A percentile compares a stretch with the other conserved stretches of the same genome.
Evolutionary conservation across 2,329 filamentous ascomycete species (phyloP).

Genomic region (Botrytis deweyae): DNA sequence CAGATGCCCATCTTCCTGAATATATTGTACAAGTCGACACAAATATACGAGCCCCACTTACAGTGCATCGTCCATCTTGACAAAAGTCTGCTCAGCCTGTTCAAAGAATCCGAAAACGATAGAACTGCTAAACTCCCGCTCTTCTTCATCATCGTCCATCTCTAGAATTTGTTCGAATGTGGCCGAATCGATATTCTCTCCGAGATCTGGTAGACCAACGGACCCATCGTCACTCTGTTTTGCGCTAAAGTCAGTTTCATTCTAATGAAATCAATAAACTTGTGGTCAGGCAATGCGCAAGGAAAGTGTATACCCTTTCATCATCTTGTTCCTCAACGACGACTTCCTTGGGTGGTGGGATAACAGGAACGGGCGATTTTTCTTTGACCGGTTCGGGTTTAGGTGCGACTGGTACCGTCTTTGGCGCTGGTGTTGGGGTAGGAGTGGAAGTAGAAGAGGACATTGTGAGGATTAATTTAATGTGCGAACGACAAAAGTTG

Average conservation of each 20-base stretch:
- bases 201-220: conserved; percentile 53
- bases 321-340: conserved; percentile 19
- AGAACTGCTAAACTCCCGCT: conserved; percentile 81
- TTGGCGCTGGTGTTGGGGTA: neutral
- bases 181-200: conserved; percentile 71
- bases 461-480: neutral
- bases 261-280: neutral
- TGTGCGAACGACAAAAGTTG: conserved; percentile 10
- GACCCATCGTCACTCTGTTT: conserved; percentile 40
- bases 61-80: conserved; percentile 79
- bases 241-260: conserved; percentile 21
- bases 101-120: conserved; percentile 93
- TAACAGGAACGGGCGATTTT: conserved; percentile 6
- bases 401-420: neutral
- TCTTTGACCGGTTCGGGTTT: conserved; percentile 11
- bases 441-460: conserved; percentile 7
- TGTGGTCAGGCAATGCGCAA: neutral
- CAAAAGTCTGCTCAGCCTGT: conserved; percentile 84
- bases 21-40: conserved; percentile 11
- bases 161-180: conserved; percentile 96
- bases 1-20: neutral
- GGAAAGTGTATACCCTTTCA: conserved; percentile 21
- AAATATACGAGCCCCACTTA: conserved; percentile 52
- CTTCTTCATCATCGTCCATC: conserved; percentile 90
- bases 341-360: conserved; percentile 1